These are phyloP conservation scores for Phalaenopsis equestris DNA, from an alignment of 106 monocot genomes.

Conservation along the genomic window DNA sequence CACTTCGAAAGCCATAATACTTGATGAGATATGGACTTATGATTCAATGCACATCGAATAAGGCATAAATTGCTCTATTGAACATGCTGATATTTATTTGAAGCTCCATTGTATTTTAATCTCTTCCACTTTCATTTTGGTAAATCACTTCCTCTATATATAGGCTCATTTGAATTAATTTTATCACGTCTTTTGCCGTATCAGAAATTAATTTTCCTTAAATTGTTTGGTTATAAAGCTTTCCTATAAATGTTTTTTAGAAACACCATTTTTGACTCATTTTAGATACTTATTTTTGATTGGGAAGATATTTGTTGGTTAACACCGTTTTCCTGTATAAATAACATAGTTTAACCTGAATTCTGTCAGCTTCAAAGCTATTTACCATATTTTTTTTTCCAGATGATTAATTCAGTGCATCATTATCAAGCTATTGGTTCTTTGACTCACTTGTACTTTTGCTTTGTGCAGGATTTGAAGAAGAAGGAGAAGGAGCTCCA, in stretches of 20 bases:
- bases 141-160: background rate
- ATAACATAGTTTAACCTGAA: background rate
- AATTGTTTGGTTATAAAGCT: no score
- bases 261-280: background rate
- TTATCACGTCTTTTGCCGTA: no score
- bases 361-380: background rate
- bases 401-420: background rate
- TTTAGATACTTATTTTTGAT: background rate
- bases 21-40: no score
- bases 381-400: background rate
- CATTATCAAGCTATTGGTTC: background rate
- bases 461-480: conserved; percentile 43
- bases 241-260: no score
- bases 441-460: background rate
- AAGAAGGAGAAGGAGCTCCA: conserved; percentile 77
- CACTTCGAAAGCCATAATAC: background rate
- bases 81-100: background rate
- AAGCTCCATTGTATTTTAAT: background rate
- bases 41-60: background rate
- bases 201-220: no score
- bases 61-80: background rate
- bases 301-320: background rate
- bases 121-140: background rate
- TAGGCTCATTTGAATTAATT: background rate
- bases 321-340: background rate